These are phyloP conservation scores for Staphylotrichum longicolle DNA, from an alignment of 495 filamentous ascomycete genomes.

Conservation along the genomic window DNA sequence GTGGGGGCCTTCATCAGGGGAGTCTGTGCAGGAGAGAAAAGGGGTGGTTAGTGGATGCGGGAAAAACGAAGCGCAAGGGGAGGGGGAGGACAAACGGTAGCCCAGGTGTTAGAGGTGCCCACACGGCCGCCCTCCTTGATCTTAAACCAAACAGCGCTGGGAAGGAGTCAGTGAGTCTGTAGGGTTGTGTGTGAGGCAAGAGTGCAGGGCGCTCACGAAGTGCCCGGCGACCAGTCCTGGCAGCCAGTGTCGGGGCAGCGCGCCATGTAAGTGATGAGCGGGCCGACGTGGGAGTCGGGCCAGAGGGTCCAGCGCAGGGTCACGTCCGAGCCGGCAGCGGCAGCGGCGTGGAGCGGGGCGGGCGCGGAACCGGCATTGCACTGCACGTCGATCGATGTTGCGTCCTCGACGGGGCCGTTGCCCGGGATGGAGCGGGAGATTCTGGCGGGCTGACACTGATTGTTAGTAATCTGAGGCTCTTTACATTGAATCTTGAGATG, in stretches of 20 bases:
- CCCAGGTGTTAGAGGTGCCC: conserved; percentile 40
- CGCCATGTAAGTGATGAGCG: conserved; percentile 65
- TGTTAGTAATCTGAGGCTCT: not conserved
- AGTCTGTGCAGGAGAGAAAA: conserved; percentile 24
- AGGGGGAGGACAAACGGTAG: conserved; percentile 18
- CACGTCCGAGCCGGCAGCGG: conserved; percentile 54
- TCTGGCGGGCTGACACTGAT: conserved; percentile 32
- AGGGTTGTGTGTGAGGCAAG: not conserved
- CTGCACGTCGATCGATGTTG: conserved; percentile 46
- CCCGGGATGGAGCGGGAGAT: conserved; percentile 50
- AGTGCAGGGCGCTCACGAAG: conserved; percentile 30
- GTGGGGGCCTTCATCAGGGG: conserved; percentile 56
- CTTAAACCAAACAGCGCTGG: conserved; percentile 58
- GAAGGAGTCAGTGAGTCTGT: not conserved
- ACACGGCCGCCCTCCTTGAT: conserved; percentile 58
- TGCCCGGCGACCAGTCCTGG: conserved; percentile 50
- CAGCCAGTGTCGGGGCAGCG: conserved; percentile 61
- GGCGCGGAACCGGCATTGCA: conserved; percentile 50
- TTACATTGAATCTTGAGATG: too few relatives aligned
- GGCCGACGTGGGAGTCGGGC: conserved; percentile 62
- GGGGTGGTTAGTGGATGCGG: not conserved
- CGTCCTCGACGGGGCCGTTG: conserved; percentile 51
- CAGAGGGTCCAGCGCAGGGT: conserved; percentile 63
- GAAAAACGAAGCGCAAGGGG: not conserved
- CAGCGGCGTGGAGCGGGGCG: conserved; percentile 52